Evolutionary conservation across 345 rosid genomes (phyloP).

Genomic region (Noccaea bulbosa): DNA sequence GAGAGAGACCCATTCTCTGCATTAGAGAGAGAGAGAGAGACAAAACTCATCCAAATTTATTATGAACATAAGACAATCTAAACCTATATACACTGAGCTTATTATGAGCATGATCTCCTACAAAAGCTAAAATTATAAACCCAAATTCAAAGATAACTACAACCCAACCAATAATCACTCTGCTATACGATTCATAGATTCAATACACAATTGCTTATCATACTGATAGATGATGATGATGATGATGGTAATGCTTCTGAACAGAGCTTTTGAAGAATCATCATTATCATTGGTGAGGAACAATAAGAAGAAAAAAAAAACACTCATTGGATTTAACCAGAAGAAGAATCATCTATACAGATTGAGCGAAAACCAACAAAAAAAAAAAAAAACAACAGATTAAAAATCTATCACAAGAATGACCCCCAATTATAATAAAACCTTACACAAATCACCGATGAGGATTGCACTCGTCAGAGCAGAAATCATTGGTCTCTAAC

Average conservation of each 20-base stretch:
- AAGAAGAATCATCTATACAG: slow-evolving; percentile 34
- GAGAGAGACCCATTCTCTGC: slow-evolving; percentile 2
- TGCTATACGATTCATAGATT: slow-evolving; percentile 20
- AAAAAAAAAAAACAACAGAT: not conserved
- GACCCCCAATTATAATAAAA: not conserved
- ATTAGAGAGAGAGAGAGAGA: not conserved
- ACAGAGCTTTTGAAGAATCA: slow-evolving; percentile 1
- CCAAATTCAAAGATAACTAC: not conserved
- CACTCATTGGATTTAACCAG: slow-evolving; percentile 9
- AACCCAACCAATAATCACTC: slow-evolving; percentile 9
- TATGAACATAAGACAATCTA: not conserved
- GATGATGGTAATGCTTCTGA: not conserved
- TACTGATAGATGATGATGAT: not conserved
- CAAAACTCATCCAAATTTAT: not conserved
- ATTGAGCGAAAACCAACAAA: not conserved
- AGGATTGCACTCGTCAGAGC: slow-evolving; percentile 38
- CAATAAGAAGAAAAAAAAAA: slow-evolving; percentile 1
- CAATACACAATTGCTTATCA: slow-evolving; percentile 31
- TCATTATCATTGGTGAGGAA: not conserved
- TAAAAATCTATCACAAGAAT: slow-evolving; percentile 28
- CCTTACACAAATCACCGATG: slow-evolving; percentile 36
- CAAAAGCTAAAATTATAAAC: slow-evolving; percentile 24
- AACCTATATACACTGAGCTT: not conserved
- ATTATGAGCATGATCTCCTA: not conserved
- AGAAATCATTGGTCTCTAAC: slow-evolving; percentile 47